Evolutionary conservation across 495 filamentous ascomycete genomes (phyloP).

Genomic region (Podospora comata): DNA sequence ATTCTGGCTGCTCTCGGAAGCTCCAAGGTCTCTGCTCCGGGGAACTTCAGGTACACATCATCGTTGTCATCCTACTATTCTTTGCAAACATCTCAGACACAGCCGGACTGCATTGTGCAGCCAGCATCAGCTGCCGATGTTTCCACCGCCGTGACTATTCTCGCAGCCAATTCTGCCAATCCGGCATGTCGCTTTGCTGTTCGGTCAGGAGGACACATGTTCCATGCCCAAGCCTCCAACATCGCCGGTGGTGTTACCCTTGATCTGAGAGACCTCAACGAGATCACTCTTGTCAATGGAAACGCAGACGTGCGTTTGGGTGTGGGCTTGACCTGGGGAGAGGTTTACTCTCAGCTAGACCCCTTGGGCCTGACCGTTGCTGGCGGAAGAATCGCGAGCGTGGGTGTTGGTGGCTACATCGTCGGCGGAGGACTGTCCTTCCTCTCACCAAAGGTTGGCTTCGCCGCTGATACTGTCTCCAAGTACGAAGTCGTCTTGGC

Average conservation of each 20-base stretch:
- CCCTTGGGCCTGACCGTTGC: constrained; percentile 38
- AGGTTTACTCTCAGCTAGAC: constrained; percentile 49
- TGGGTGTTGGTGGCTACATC: constrained; percentile 53
- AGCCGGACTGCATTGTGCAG: not conserved
- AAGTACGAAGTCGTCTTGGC: constrained; percentile 50
- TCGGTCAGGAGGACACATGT: not conserved
- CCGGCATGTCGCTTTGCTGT: not conserved
- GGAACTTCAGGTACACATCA: not conserved
- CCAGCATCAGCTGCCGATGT: not conserved
- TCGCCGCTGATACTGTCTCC: constrained; percentile 44
- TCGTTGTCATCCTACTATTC: not conserved
- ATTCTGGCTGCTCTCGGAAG: not conserved
- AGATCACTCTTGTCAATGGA: not conserved
- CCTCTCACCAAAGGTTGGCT: constrained; percentile 39
- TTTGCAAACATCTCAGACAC: not conserved
- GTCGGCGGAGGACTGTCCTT: constrained; percentile 52
- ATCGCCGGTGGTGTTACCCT: constrained; percentile 2
- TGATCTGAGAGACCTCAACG: not conserved
- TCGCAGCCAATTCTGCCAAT: not conserved
- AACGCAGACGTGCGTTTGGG: not conserved
- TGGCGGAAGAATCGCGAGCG: constrained; percentile 25
- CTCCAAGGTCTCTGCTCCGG: not conserved
- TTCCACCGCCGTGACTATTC: not conserved
- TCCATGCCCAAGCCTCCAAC: not conserved
- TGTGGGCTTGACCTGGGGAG: constrained; percentile 6